Evolutionary conservation across 345 rosid species (phyloP), one percentile per base, ranked within the genome.

Genomic region (Rubroshorea leprosula): DNA sequence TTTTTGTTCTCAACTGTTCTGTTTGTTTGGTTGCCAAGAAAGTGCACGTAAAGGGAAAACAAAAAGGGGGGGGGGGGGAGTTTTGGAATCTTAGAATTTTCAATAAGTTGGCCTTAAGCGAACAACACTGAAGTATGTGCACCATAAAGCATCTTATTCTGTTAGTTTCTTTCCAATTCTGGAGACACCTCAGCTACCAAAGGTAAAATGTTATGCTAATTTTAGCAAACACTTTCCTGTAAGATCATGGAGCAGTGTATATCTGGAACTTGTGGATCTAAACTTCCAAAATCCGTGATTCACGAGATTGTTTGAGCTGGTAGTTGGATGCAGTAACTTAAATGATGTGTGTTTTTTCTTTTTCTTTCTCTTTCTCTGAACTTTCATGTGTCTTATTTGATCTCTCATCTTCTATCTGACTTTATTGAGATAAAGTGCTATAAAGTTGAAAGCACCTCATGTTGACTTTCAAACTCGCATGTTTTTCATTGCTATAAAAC

Each of bases 271-370:
- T 67, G 61, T 52, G 35, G 68, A 66, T 69, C 60, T 49, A 52
- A 12, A 56, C 45, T 62, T 60, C 54, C 47, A 50, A 65, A 63
- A 66, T 1, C 41, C 68, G 77, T 76, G 77, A 73, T 67, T 80
- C 86, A 78, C 80, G 68, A 65, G 82, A 71, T 62, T 20, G 47
- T 64, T 62, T 71, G 64, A 58, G 73, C 67, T 54, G 76, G 67
- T 67, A 63, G 84, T 61, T 76, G 54, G 72, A 65, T 57, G 66
- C 75, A 63, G 58, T 76, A 56, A 64, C 53, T 66, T 49, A 59
- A 29, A 22, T 64, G 54, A 29, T 61, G 38, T 57, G 41, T 35
- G n/a, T n/a, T n/a, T n/a, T n/a, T n/a, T n/a, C n/a, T 35, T 35
- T 4, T 13, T 35, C 41, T 35, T 6, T 35, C 9, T 50, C 29